Evolutionary conservation across 306 rosid species (phyloP).

Genomic region (Acacia melanoxylon): DNA sequence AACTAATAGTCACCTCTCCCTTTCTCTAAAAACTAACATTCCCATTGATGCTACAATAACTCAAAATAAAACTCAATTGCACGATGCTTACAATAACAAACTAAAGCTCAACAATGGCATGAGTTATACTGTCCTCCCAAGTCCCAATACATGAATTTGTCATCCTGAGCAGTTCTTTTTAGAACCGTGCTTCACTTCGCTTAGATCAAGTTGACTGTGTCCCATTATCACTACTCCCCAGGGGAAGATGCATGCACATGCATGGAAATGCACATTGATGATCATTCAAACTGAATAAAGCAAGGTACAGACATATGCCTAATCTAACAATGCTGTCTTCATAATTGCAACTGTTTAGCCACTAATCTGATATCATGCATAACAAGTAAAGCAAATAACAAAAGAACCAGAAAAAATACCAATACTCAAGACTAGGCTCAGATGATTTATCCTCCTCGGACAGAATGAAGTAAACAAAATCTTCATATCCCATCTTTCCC

Average conservation of each 20-base stretch:
- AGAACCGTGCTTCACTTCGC: neutral
- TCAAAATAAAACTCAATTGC: neutral
- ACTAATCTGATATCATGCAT: conserved; percentile 21
- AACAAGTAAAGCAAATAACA: conserved; percentile 21
- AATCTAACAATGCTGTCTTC: conserved; percentile 21
- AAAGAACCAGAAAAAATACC: conserved; percentile 54
- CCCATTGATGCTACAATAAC: neutral
- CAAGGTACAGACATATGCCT: conserved; percentile 17
- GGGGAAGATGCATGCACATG: neutral
- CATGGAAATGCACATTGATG: neutral
- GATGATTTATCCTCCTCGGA: conserved; percentile 97
- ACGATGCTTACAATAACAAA: conserved; percentile 1
- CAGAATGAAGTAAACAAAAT: conserved; percentile 94
- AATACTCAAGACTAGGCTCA: conserved; percentile 96
- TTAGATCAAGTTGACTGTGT: neutral
- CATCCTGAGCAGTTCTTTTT: conserved; percentile 17
- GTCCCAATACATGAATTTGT: neutral
- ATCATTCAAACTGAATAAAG: conserved; percentile 3
- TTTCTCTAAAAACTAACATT: neutral
- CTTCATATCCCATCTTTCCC: conserved; percentile 99
- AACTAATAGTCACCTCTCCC: neutral
- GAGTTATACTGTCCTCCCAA: neutral
- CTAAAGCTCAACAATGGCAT: conserved; percentile 6
- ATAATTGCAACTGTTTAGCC: conserved; percentile 9
- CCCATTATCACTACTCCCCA: neutral